Evolutionary conservation across 169 alveolate species (phyloP), one percentile per base, ranked within the genome.

Genomic region (Babesia divergens): DNA sequence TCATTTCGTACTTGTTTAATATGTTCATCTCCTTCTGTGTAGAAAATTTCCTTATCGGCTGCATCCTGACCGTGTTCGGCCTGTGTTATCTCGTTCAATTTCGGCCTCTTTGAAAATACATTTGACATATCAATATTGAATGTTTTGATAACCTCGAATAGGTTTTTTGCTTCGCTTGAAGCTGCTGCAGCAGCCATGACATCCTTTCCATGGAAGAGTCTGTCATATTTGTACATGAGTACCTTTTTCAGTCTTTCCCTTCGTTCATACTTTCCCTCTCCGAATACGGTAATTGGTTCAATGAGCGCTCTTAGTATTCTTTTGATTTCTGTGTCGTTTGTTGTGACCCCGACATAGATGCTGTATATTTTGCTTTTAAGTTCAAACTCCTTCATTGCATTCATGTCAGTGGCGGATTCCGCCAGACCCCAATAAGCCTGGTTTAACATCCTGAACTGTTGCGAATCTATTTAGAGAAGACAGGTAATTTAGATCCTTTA

Each of bases 261-360:
- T 13, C 90, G 72, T 47, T 88, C 93, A 59, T 81, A 88, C 47
- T 82, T 80, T 37, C 90, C 93, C 53, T 88, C 93, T 13, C 91
- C 93, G 72, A 88, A 88, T 13, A 88, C 56, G 71, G 85, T 80
- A 44, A 88, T 84, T 65, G 93, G 93, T 65, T 88, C 91, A 34
- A 71, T 68, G 42, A 88, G 84, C 32, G 90, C 68, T 34, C 93
- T 32, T n/a, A 88, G 81, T 51, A 88, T 68, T 52, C 47, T 72
- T 35, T 68, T 83, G 38, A 88, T 80, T 38, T 75, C 91, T 14
- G 43, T 49, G 40, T 88, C 93, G 31, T 83, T 80, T 16, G 93
- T 88, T 37, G 93, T 84, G 13, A 88, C 69, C 18, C 91, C 93
- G 34, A 88, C 55, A 24, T 75, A 65, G 8, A 88, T 71, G 67